Conservation (phyloP, 805 yeast species). For the Blastobotrys parvus region DNA sequence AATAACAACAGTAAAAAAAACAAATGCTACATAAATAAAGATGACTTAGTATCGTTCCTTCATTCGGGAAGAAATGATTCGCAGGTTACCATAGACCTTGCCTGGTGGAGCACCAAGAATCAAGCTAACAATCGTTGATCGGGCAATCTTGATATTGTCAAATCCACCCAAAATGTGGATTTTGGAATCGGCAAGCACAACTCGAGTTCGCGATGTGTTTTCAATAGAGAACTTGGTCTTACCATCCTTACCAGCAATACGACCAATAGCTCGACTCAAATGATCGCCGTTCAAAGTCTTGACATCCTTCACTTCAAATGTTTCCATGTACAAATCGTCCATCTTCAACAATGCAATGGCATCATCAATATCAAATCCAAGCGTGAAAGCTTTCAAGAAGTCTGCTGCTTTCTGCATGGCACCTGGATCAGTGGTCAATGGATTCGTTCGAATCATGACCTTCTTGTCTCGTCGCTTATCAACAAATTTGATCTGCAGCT, state of each 20-base stretch:
- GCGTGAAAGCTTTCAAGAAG: slow-evolving; percentile 87
- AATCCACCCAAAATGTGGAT: slow-evolving; percentile 96
- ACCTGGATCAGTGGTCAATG: slow-evolving; percentile 79
- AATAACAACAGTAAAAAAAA: not conserved
- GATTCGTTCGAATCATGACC: slow-evolving; percentile 79
- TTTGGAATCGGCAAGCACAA: slow-evolving; percentile 92
- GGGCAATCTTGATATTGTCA: slow-evolving; percentile 96
- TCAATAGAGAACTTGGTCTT: slow-evolving; percentile 98
- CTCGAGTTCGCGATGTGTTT: slow-evolving; percentile 96
- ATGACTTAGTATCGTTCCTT: slow-evolving; percentile 73
- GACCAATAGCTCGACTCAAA: slow-evolving; percentile 96
- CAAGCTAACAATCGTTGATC: slow-evolving; percentile 90
- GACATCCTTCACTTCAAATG: slow-evolving; percentile 94
- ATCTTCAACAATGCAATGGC: slow-evolving; percentile 89
- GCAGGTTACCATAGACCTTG: slow-evolving; percentile 92
- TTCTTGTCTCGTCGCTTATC: slow-evolving; percentile 56
- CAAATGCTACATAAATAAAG: not conserved
- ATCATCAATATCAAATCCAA: slow-evolving; percentile 96
- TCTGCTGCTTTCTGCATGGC: slow-evolving; percentile 98
- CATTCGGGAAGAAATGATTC: slow-evolving; percentile 94
- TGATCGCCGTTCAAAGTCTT: slow-evolving; percentile 94
- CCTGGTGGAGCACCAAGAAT: slow-evolving; percentile 98
- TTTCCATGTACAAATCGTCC: slow-evolving; percentile 94
- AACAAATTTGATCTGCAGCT: slow-evolving; percentile 94
- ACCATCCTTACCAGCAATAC: slow-evolving; percentile 99